phyloP scores from a whole-genome alignment of 768 basidiomycete species.

The Termitomyces sp. region DNA sequence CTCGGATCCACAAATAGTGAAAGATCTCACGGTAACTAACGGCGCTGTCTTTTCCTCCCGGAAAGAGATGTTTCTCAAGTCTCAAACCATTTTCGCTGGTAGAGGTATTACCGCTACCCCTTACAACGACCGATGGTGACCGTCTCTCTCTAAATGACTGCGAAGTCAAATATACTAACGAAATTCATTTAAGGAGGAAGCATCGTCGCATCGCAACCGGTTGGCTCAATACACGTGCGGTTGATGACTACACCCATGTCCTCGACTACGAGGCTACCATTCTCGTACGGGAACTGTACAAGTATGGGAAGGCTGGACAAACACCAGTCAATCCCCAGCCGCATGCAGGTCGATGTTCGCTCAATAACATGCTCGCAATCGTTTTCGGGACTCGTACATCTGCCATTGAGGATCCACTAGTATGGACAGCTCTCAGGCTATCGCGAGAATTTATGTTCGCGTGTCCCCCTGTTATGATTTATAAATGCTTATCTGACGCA shows the following conservation, averaged over 20 bases:
- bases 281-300: conserved; percentile 31
- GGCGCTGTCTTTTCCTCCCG: conserved; percentile 40
- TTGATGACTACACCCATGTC: conserved; percentile 27
- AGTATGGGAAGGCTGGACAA: conserved; percentile 22
- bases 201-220: conserved; percentile 34
- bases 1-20: conserved; percentile 36
- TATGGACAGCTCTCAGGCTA: conserved; percentile 27
- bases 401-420: conserved; percentile 29
- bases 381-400: conserved; percentile 37
- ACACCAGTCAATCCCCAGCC: conserved; percentile 32
- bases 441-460: conserved; percentile 41
- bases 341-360: conserved; percentile 31
- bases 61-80: conserved; percentile 41
- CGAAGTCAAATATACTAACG: not conserved
- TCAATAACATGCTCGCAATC: conserved; percentile 41
- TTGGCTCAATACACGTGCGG: conserved; percentile 26
- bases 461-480: not conserved
- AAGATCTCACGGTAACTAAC: conserved; percentile 39
- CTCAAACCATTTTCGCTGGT: conserved; percentile 35
- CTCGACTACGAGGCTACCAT: conserved; percentile 34
- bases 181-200: conserved; percentile 27
- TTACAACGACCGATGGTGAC: conserved; percentile 36
- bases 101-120: conserved; percentile 39
- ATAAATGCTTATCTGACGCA: not conserved
- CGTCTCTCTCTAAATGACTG: not conserved